These are phyloP conservation scores for Xylariaceae sp. DNA, from an alignment of 2,329 filamentous ascomycete species.

Conservation along the genomic window DNA sequence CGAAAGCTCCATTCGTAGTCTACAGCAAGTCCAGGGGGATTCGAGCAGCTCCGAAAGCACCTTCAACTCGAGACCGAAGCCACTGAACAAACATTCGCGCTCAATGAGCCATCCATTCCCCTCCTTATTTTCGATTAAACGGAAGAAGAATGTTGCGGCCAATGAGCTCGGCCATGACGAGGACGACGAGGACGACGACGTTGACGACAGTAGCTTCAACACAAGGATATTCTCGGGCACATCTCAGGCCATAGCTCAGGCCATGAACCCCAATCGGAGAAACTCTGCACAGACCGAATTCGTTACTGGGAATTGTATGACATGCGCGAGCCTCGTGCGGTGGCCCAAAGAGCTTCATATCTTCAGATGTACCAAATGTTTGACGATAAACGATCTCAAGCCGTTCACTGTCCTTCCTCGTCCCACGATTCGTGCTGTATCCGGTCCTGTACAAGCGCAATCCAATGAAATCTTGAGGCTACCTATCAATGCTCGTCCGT, in stretches of 20 bases:
- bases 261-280: slow-evolving; percentile 28
- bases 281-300: slow-evolving; percentile 43
- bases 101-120: slow-evolving; percentile 80
- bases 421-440: slow-evolving; percentile 21
- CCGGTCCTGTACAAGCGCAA: slow-evolving; percentile 13
- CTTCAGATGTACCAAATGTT: slow-evolving; percentile 78
- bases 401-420: slow-evolving; percentile 32
- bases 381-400: slow-evolving; percentile 76
- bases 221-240: slow-evolving; percentile 26
- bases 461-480: slow-evolving; percentile 17
- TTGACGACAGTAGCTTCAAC: slow-evolving; percentile 40
- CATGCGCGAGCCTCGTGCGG: slow-evolving; percentile 72
- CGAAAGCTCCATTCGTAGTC: slow-evolving; percentile 20
- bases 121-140: slow-evolving; percentile 58
- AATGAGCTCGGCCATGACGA: slow-evolving; percentile 34
- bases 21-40: slow-evolving; percentile 30
- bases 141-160: slow-evolving; percentile 46
- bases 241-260: slow-evolving; percentile 33
- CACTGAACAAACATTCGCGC: slow-evolving; percentile 45
- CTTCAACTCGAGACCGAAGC: slow-evolving; percentile 25
- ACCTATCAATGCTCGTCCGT: slow-evolving; percentile 24
- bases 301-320: slow-evolving; percentile 72
- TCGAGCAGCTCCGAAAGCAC: slow-evolving; percentile 41
- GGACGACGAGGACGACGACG: slow-evolving; percentile 26
- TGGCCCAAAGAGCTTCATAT: slow-evolving; percentile 70